Base-by-base conservation (phyloP, 768 basidiomycete genomes). In the Termitomyces sp. region DNA sequence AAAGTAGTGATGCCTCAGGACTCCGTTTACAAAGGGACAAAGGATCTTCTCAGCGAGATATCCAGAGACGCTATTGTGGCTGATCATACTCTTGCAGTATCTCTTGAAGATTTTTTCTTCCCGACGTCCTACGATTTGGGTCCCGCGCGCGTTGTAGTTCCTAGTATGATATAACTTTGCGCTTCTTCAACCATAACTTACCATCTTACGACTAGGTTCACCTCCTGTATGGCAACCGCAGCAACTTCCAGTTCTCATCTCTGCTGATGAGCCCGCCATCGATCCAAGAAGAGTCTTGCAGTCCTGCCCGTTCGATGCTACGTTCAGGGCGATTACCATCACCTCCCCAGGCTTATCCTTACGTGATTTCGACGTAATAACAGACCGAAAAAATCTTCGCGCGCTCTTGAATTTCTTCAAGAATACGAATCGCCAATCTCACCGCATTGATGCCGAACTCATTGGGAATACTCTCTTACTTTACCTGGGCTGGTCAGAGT, bases 391-490 rank as follows among this genome's bases (percentile, higher is more conserved):
- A 34, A 67, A 64, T 40, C 60, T 68, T 34, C 66, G 66, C 10
- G 61, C 66, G 2, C 63, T 68, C 10, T 49, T 64, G 20, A 60
- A 65, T 25, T 65, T 67, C 51, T 61, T 67, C 32, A 25, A 48
- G n/a, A 15, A 48, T 5, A 43, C 47, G 12, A 48, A n/a, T 12
- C 45, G 15, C 0, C 57, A 53, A 34, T 36, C 49, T 25, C 60
- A 64, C 51, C 66, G 64, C 36, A 67, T 68, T 25, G 63, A 67
- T n/a, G 66, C 64, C 5, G 67, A 67, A 46, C 43, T 65, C 54
- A 54, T 68, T 45, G 60, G 57, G 31, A 59, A 57, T 36, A 65
- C 66, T 36, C 48, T 65, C 6, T 40, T 68, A n/a, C 61, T 68
- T 48, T 62, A 67, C 57, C 38, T 67, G 12, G 64, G 68, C 17